Conservation (phyloP, 1,284 basidiomycete genomes). For the Trichosporon faecale region DNA sequence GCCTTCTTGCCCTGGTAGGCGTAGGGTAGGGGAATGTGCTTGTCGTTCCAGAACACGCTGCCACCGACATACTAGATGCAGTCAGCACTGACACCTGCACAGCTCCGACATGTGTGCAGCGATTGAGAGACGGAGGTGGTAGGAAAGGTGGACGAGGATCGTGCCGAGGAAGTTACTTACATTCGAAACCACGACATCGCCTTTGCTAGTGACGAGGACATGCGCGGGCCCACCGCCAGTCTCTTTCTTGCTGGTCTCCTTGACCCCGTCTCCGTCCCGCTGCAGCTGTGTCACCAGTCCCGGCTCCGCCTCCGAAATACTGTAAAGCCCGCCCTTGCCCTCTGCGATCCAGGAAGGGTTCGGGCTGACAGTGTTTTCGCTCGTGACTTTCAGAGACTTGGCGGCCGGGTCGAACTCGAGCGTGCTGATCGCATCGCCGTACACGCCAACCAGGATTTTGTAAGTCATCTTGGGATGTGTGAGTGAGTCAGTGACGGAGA, state of each 20-base stretch:
- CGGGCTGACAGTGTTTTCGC: neutral
- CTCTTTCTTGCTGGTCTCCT: neutral
- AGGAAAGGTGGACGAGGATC: no score
- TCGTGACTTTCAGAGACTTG: neutral
- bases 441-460: neutral
- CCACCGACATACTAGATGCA: conserved; percentile 37
- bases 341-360: conserved; percentile 1
- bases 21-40: conserved; percentile 34
- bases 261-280: neutral
- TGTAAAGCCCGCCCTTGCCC: neutral
- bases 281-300: neutral
- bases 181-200: conserved; percentile 35
- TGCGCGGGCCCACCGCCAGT: conserved; percentile 22
- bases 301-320: neutral
- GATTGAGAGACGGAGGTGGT: neutral
- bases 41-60: conserved; percentile 34
- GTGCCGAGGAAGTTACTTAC: conserved; percentile 27
- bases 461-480: neutral
- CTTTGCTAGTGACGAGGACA: conserved; percentile 42
- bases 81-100: neutral
- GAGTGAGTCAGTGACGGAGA: neutral
- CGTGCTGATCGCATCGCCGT: neutral
- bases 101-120: no score
- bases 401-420: conserved; percentile 3
- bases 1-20: conserved; percentile 31